phyloP scores from a whole-genome alignment of 495 filamentous ascomycete species.

The Friedmanniomyces endolithicus region DNA sequence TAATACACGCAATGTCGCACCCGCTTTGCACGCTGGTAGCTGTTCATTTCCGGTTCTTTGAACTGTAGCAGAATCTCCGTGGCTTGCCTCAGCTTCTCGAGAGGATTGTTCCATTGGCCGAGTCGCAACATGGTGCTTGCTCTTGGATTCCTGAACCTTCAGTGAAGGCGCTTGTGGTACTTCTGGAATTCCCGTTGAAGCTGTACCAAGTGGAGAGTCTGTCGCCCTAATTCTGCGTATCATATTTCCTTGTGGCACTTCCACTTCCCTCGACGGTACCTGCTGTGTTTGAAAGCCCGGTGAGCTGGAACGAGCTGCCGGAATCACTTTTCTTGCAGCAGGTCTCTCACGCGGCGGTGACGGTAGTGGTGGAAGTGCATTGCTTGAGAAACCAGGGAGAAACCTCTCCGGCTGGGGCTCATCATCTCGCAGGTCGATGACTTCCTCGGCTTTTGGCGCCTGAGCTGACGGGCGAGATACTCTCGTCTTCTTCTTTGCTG shows the following conservation, averaged over 20 bases:
- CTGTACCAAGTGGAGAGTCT: not conserved
- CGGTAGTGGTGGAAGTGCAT: constrained; percentile 10
- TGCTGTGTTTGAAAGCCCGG: constrained; percentile 15
- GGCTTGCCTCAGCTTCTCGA: too few relatives aligned
- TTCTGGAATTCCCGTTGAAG: too few relatives aligned
- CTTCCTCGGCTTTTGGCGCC: not conserved
- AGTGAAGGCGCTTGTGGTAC: not conserved
- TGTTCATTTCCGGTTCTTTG: not conserved
- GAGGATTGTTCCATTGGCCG: not conserved
- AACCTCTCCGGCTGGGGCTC: constrained; percentile 20
- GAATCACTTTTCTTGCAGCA: too few relatives aligned
- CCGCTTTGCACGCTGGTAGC: not conserved
- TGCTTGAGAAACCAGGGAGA: constrained; percentile 20
- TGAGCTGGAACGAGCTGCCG: constrained; percentile 7
- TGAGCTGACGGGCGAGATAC: not conserved
- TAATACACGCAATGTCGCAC: constrained; percentile 1
- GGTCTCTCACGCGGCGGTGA: not conserved
- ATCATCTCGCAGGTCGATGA: constrained; percentile 24
- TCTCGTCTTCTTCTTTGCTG: constrained; percentile 8
- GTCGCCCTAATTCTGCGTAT: not conserved
- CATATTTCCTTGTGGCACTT: not conserved
- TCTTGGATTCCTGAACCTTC: not conserved
- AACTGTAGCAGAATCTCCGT: too few relatives aligned
- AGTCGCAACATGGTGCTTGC: not conserved
- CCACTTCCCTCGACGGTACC: not conserved